Conservation (phyloP, 192 early-diverging fungal genomes). For the Coemansia sp. region DNA sequence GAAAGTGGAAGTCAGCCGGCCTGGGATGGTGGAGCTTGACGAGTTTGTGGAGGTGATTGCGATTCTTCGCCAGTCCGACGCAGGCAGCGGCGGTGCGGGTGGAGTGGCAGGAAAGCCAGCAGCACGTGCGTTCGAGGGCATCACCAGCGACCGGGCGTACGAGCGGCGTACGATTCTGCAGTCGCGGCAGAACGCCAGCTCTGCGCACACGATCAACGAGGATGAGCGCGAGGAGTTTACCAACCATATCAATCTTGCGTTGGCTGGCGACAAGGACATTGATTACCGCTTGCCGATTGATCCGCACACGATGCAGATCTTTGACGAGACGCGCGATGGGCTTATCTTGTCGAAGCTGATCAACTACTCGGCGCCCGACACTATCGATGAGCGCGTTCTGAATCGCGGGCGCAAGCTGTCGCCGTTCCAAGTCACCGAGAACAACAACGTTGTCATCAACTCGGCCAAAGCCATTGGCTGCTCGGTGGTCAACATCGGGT, state of each 20-base stretch:
- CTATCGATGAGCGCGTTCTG: slow-evolving; percentile 98
- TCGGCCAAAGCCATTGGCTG: slow-evolving; percentile 99
- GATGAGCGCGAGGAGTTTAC: slow-evolving; percentile 98
- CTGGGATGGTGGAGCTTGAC: slow-evolving; percentile 74
- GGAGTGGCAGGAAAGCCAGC: slow-evolving; percentile 11
- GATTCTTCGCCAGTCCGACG: slow-evolving; percentile 38
- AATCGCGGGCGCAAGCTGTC: slow-evolving; percentile 88
- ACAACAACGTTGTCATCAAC: slow-evolving; percentile 99
- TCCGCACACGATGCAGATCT: slow-evolving; percentile 92
- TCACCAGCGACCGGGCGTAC: slow-evolving; percentile 56
- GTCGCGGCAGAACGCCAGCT: slow-evolving; percentile 81
- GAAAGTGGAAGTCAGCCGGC: slow-evolving; percentile 67
- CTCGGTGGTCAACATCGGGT: slow-evolving; percentile 97
- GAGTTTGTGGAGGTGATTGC: slow-evolving; percentile 75
- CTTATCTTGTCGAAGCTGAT: slow-evolving; percentile 96
- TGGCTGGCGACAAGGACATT: slow-evolving; percentile 82
- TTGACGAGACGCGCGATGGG: slow-evolving; percentile 94
- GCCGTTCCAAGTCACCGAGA: slow-evolving; percentile 97
- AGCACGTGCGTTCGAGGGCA: slow-evolving; percentile 49
- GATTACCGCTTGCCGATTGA: slow-evolving; percentile 90
- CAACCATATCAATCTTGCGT: slow-evolving; percentile 87
- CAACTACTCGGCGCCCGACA: slow-evolving; percentile 94
- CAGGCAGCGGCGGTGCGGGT: slow-evolving; percentile 15
- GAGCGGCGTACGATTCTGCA: slow-evolving; percentile 86
- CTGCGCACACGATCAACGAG: slow-evolving; percentile 97